These are phyloP conservation scores for Diutina sp. DNA, from an alignment of 1,139 yeast species.

Conservation along the genomic window DNA sequence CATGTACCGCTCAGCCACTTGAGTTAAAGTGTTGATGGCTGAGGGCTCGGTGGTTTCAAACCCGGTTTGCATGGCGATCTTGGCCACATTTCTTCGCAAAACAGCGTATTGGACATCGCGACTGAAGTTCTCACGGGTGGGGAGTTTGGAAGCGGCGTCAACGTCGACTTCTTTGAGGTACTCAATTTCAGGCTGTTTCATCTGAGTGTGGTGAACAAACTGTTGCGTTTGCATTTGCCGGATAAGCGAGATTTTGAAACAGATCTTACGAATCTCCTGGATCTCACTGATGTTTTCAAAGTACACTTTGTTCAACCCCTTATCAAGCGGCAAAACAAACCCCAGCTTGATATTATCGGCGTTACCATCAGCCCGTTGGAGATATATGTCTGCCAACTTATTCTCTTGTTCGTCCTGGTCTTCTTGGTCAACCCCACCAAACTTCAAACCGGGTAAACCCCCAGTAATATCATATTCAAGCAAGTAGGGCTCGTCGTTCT, in stretches of 20 bases:
- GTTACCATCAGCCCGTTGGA: slow-evolving; percentile 19
- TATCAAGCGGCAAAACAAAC: slow-evolving; percentile 23
- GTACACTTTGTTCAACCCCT: slow-evolving; percentile 52
- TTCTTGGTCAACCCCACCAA: slow-evolving; percentile 36
- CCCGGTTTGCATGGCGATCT: slow-evolving; percentile 85
- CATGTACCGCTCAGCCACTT: slow-evolving; percentile 71
- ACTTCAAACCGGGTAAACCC: slow-evolving; percentile 59
- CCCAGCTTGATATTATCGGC: slow-evolving; percentile 14
- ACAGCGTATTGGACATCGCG: slow-evolving; percentile 52
- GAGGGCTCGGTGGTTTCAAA: slow-evolving; percentile 73
- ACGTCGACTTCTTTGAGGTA: slow-evolving; percentile 55
- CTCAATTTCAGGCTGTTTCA: slow-evolving; percentile 58
- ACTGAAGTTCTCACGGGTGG: slow-evolving; percentile 48
- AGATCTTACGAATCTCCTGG: slow-evolving; percentile 78
- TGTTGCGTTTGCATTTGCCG: slow-evolving; percentile 86
- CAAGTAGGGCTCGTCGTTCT: slow-evolving; percentile 54
- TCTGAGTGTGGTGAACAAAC: slow-evolving; percentile 61
- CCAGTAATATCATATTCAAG: slow-evolving; percentile 79
- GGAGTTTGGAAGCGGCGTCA: slow-evolving; percentile 66
- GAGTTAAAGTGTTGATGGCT: slow-evolving; percentile 73
- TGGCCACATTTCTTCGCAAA: slow-evolving; percentile 58
- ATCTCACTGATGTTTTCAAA: slow-evolving; percentile 60
- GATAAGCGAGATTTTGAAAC: slow-evolving; percentile 80
- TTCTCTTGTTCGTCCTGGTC: slow-evolving; percentile 41
- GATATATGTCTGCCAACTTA: slow-evolving; percentile 23